Percentiles rank a stretch among this genome's conserved stretches.
phyloP scores from a whole-genome alignment of 306 rosid species.

The Rosa rugosa region DNA sequence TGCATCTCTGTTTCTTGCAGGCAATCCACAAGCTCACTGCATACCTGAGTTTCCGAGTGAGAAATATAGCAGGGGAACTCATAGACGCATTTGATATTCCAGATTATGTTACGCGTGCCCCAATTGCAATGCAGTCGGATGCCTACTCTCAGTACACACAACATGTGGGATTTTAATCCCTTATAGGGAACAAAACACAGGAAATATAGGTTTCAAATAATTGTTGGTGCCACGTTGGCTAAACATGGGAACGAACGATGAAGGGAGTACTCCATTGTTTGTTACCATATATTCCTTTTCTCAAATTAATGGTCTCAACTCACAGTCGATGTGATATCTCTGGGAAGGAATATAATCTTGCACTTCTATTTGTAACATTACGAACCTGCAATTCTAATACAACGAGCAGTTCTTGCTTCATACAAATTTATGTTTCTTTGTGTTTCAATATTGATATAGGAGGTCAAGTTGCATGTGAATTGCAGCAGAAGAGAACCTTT shows the following conservation, averaged over 20 bases:
- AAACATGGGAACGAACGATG: background rate
- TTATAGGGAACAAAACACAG: background rate
- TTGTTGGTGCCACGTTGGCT: background rate
- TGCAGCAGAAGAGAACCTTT: background rate
- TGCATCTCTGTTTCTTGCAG: constrained; percentile 38
- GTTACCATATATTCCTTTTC: background rate
- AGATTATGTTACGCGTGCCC: constrained; percentile 75
- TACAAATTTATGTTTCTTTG: background rate
- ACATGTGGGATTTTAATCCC: constrained; percentile 57
- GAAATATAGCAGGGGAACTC: constrained; percentile 79
- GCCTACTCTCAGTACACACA: constrained; percentile 88
- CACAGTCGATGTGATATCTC: background rate
- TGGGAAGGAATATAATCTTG: background rate
- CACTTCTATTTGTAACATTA: background rate
- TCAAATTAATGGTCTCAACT: background rate
- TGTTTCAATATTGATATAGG: background rate
- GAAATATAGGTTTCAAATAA: background rate
- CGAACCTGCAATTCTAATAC: background rate
- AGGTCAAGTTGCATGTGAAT: background rate
- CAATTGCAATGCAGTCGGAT: constrained; percentile 77
- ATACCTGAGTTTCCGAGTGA: constrained; percentile 88
- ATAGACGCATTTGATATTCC: constrained; percentile 88
- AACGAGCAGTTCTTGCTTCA: background rate
- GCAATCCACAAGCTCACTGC: constrained; percentile 88
- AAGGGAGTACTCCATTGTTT: background rate